Base-by-base conservation (phyloP, 2,329 filamentous ascomycete genomes). In the Paecilomyces dactylethromorphus region DNA sequence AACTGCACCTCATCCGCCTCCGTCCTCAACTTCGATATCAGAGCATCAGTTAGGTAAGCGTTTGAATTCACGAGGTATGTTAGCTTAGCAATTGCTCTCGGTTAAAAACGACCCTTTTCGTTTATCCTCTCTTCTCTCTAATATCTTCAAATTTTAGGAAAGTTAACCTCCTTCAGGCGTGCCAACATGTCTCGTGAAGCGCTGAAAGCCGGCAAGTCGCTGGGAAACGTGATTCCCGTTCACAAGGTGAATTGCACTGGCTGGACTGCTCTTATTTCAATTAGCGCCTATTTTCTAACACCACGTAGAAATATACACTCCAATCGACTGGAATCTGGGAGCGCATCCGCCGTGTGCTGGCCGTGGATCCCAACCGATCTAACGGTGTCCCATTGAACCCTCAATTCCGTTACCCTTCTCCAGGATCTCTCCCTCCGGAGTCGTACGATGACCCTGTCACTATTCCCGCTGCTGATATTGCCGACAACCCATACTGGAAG, bases 401-500 rank as follows among this genome's bases (percentile, higher is more conserved):
- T 49, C 88, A 92, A 80, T 97, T 85, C 84, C 92, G 94, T 68
- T 88, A 90, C 78, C 94, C 94, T 60, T 78, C 92, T 55, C 94
- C 89, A 10, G 91, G 89, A 64, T 82, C 80, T 65, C 80, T 85
- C 69, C 87, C 91, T 68, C 90, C 91, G 35, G 78, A 83, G 59
- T 76, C 76, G 60, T 94, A 93, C 79, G 85, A 90, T 74, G 91
- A 96, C 73, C 90, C 90, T 22, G 89, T 93, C 60, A 95, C 91
- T 13, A 60, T 88, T 0, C 91, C 91, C n/a, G 90, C 91, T 1
- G 90, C 84, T 65, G 91, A 96, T 74, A 87, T 96, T 68, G 91
- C 91, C 68, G 90, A 93, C 75, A 96, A 96, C 79, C 86, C 91
- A 39, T 96, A 97, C 81, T 99, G 92, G 91, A 95, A 96, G 83